Percentiles rank a stretch among this genome's conserved stretches.
Conservation (phyloP, 2,329 filamentous ascomycete species). For the Gyromitra esculenta region DNA sequence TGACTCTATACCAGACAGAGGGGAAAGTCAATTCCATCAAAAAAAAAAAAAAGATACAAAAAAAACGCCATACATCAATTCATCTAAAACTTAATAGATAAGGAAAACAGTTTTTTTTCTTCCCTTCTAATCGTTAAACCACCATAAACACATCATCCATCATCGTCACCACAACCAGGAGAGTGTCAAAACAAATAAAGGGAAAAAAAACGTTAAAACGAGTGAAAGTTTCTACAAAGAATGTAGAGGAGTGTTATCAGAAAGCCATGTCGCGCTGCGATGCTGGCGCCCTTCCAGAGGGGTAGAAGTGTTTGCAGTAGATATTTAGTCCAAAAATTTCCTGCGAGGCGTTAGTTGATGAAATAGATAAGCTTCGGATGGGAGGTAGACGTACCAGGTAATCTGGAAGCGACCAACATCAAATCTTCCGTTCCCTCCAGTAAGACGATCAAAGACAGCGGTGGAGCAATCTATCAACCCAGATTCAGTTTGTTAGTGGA, state of each 20-base stretch:
- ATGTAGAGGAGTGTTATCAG: background rate
- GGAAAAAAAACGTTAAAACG: background rate
- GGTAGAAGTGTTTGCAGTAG: background rate
- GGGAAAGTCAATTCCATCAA: background rate
- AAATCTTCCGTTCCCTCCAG: background rate
- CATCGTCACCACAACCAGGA: background rate
- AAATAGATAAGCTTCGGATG: background rate
- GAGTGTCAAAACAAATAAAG: background rate
- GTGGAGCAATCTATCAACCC: constrained; percentile 6
- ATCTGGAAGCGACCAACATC: background rate
- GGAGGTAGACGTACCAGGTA: constrained; percentile 12
- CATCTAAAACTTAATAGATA: background rate
- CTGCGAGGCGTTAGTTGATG: background rate
- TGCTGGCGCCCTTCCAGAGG: background rate
- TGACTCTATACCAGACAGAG: constrained; percentile 5
- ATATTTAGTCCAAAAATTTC: background rate
- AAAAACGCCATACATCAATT: background rate
- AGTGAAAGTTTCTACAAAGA: constrained; percentile 6
- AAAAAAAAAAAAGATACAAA: background rate
- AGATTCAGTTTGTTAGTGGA: background rate
- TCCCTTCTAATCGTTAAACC: background rate
- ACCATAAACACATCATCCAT: background rate
- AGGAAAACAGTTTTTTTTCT: background rate
- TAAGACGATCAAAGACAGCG: background rate
- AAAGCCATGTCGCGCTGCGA: background rate